Conservation (phyloP, 2,329 filamentous ascomycete genomes). For the Verticillium nubilum region DNA sequence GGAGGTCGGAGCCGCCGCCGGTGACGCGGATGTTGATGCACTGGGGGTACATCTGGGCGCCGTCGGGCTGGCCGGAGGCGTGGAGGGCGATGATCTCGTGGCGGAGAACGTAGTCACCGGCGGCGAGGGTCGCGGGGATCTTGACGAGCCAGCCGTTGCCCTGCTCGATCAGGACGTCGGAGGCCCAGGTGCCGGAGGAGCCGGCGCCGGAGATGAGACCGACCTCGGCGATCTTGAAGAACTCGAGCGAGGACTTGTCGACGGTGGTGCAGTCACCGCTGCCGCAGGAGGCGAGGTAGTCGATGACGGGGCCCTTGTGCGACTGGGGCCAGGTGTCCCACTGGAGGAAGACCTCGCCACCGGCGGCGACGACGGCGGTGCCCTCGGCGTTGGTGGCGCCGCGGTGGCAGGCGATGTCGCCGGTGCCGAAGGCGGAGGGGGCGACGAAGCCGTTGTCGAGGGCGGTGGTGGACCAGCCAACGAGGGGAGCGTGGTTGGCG, state of each 20-base stretch:
- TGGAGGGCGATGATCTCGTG: conserved; percentile 53
- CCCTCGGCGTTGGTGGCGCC: conserved; percentile 31
- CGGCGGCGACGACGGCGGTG: conserved; percentile 46
- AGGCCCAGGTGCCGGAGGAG: conserved; percentile 46
- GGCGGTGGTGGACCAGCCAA: conserved; percentile 24
- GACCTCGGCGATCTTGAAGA: conserved; percentile 54
- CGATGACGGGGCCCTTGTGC: conserved; percentile 57
- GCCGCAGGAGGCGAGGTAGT: conserved; percentile 53
- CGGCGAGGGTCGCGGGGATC: conserved; percentile 38
- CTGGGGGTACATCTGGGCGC: conserved; percentile 46
- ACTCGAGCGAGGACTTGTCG: conserved; percentile 45
- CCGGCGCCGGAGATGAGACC: conserved; percentile 48
- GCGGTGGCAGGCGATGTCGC: conserved; percentile 43
- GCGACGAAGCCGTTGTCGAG: conserved; percentile 38
- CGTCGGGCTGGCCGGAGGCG: conserved; percentile 31
- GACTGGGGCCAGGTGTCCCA: conserved; percentile 63
- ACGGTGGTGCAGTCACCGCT: conserved; percentile 45
- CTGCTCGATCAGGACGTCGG: conserved; percentile 44
- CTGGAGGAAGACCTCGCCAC: conserved; percentile 50
- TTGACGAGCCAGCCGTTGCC: conserved; percentile 39
- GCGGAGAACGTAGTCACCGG: conserved; percentile 50
- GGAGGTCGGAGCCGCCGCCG: conserved; percentile 26
- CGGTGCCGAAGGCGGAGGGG: conserved; percentile 30
- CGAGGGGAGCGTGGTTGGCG: conserved; percentile 4
- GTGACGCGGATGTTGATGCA: conserved; percentile 43